Percentiles rank a stretch among this genome's conserved stretches.
Evolutionary conservation across 495 filamentous ascomycete genomes (phyloP).

Genomic region (Aspergillus sparsus): DNA sequence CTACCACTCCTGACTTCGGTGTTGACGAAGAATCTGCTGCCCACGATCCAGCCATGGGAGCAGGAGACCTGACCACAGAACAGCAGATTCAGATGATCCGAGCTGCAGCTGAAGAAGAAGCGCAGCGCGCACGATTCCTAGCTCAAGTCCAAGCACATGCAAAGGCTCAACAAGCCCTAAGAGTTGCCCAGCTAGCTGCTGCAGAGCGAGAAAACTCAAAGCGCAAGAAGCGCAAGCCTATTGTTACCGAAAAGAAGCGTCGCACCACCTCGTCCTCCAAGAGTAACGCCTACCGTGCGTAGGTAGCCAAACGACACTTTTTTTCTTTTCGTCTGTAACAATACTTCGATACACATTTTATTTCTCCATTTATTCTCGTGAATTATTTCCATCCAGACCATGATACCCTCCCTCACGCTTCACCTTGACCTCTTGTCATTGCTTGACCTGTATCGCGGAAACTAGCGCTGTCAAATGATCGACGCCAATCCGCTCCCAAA

Average conservation of each 20-base stretch:
- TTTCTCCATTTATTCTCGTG: constrained; percentile 2
- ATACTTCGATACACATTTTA: background rate
- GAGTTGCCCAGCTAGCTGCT: constrained; percentile 38
- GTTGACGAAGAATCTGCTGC: constrained; percentile 37
- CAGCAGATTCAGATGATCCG: constrained; percentile 46
- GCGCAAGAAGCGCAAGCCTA: constrained; percentile 43
- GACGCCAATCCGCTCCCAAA: constrained; percentile 9
- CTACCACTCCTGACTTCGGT: constrained; percentile 34
- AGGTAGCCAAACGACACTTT: constrained; percentile 2
- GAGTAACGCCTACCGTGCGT: constrained; percentile 19
- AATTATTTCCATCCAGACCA: background rate
- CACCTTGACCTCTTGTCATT: constrained; percentile 11
- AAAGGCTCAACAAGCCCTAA: constrained; percentile 45
- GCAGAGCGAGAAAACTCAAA: constrained; percentile 40
- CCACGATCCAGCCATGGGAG: constrained; percentile 26
- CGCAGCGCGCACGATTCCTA: constrained; percentile 45
- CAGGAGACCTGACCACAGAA: constrained; percentile 39
- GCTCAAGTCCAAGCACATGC: constrained; percentile 50
- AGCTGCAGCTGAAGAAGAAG: constrained; percentile 41
- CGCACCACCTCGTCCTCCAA: constrained; percentile 36
- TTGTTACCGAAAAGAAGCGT: constrained; percentile 34
- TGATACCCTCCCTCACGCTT: constrained; percentile 13
- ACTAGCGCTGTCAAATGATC: constrained; percentile 20
- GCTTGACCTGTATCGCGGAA: constrained; percentile 4
- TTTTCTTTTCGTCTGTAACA: constrained; percentile 7